Conservation (phyloP, 371 early-diverging fungal species). For the Mortierella sp. region DNA sequence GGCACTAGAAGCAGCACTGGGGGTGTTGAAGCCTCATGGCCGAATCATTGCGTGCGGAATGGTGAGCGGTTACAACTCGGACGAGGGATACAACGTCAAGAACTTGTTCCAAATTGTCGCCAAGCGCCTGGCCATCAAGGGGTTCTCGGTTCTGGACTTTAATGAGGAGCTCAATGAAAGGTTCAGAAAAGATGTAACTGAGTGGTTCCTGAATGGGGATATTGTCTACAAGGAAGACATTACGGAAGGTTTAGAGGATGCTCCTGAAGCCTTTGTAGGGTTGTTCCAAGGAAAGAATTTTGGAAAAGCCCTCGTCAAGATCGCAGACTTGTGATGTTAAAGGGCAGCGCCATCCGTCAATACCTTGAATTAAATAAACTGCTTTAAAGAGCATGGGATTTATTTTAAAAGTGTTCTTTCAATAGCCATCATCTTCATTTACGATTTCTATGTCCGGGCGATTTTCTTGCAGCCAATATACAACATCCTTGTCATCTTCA, state of each 20-base stretch:
- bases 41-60: conserved; percentile 68
- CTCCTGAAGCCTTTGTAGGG: conserved; percentile 69
- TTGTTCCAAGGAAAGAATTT: conserved; percentile 73
- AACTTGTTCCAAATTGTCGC: conserved; percentile 60
- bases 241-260: conserved; percentile 68
- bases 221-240: conserved; percentile 66
- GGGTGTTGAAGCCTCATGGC: conserved; percentile 59
- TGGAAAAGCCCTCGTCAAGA: conserved; percentile 74
- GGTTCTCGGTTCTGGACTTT: conserved; percentile 65
- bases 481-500: conserved; percentile 18
- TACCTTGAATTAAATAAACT: neutral
- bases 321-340: conserved; percentile 38
- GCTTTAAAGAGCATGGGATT: neutral
- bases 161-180: conserved; percentile 35
- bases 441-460: conserved; percentile 16
- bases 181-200: conserved; percentile 60
- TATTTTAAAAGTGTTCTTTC: neutral
- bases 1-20: conserved; percentile 69
- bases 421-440: neutral
- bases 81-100: conserved; percentile 58
- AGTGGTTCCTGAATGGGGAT: conserved; percentile 61
- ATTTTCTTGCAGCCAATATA: conserved; percentile 20
- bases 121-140: conserved; percentile 65
- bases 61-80: conserved; percentile 74
- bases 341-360: neutral